A percentile compares a stretch with the other conserved stretches of the same genome.
Evolutionary conservation across 2,329 filamentous ascomycete genomes (phyloP).

Genomic region (Clarireedia paspali): DNA sequence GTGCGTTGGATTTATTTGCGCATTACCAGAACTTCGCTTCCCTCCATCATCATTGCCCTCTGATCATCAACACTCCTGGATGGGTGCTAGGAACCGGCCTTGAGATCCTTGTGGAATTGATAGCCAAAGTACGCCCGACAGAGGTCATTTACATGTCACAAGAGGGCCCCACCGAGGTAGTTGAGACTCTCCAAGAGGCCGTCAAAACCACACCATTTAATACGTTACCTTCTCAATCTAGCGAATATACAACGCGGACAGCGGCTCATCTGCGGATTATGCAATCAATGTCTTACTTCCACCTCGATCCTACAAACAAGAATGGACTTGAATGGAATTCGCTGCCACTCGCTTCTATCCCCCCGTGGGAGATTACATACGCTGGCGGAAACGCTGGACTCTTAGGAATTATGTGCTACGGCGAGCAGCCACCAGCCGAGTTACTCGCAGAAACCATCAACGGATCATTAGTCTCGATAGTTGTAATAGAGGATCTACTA

Average conservation of each 20-base stretch:
- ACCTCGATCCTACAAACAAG: conserved; percentile 33
- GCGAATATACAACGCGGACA: conserved; percentile 49
- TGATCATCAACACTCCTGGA: conserved; percentile 68
- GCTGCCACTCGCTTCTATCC: conserved; percentile 45
- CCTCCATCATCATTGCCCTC: conserved; percentile 38
- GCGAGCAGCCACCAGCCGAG: conserved; percentile 51
- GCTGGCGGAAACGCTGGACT: conserved; percentile 43
- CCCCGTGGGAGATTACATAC: conserved; percentile 59
- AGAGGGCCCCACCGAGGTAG: conserved; percentile 49
- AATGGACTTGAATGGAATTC: conserved; percentile 38
- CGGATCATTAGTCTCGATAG: conserved; percentile 61
- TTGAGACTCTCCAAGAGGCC: conserved; percentile 41
- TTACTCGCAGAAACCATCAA: conserved; percentile 59
- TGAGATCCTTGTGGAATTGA: conserved; percentile 52
- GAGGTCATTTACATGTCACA: conserved; percentile 64
- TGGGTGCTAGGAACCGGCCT: conserved; percentile 67
- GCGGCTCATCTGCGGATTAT: conserved; percentile 61
- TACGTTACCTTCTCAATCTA: conserved; percentile 51
- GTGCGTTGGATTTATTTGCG: conserved; percentile 53
- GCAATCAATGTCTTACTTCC: conserved; percentile 78
- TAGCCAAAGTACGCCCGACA: conserved; percentile 45
- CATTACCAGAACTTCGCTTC: conserved; percentile 42
- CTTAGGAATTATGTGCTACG: conserved; percentile 59
- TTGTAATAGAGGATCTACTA: conserved; percentile 46
- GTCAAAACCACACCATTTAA: conserved; percentile 36